Conservation (phyloP, 176 grass and related monocot genomes). For the Chrysopogon serrulatus region DNA sequence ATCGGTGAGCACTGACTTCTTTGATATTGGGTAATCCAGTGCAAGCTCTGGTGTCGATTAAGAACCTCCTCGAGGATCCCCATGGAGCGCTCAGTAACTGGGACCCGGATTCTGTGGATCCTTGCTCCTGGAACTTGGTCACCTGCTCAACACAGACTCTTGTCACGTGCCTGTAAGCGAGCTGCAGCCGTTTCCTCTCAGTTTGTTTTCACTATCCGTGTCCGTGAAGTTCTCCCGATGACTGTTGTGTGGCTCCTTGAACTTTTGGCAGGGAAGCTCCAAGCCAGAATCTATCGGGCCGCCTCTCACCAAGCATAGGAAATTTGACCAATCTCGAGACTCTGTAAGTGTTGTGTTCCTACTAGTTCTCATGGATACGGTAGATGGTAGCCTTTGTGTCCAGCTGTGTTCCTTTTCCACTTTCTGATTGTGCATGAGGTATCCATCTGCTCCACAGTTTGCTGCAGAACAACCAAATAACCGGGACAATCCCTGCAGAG, state of each 20-base stretch:
- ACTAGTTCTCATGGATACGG: background rate
- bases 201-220: background rate
- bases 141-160: slow-evolving; percentile 51
- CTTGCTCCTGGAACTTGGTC: slow-evolving; percentile 77
- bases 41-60: slow-evolving; percentile 73
- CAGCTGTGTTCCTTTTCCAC: background rate
- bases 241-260: background rate
- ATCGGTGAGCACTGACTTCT: background rate
- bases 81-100: slow-evolving; percentile 64
- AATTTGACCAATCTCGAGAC: slow-evolving; percentile 75
- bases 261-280: slow-evolving; percentile 49
- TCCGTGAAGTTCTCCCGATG: background rate
- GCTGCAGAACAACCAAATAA: slow-evolving; percentile 82
- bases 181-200: background rate
- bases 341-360: slow-evolving; percentile 40
- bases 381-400: background rate
- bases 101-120: slow-evolving; percentile 77
- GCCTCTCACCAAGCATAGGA: slow-evolving; percentile 61
- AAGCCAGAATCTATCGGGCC: slow-evolving; percentile 69
- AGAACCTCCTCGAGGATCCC: slow-evolving; percentile 64
- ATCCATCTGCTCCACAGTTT: slow-evolving; percentile 36
- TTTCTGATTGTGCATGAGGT: background rate
- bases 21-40: slow-evolving; percentile 23
- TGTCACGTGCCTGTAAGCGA: slow-evolving; percentile 62
- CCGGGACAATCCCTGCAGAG: slow-evolving; percentile 60